Conservation (phyloP, 1,284 basidiomycete genomes). For the Ceraceosorus guamensis region DNA sequence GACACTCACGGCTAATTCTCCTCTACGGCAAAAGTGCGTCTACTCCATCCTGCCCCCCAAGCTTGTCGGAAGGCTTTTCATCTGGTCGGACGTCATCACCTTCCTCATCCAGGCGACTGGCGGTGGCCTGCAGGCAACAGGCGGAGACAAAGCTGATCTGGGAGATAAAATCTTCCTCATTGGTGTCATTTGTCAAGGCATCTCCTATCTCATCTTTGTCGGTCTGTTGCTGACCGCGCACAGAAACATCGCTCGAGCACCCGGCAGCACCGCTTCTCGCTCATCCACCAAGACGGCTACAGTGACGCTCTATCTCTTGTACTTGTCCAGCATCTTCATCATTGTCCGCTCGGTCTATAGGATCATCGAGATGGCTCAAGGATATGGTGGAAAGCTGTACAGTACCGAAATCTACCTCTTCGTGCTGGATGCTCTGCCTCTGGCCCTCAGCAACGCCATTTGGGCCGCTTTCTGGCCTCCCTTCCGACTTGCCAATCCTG, state of each 20-base stretch:
- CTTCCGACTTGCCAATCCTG: too few species aligned
- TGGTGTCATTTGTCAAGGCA: constrained; percentile 24
- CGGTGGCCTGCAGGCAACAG: constrained; percentile 22
- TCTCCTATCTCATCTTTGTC: constrained; percentile 28
- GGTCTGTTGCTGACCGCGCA: constrained; percentile 11
- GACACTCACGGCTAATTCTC: not conserved
- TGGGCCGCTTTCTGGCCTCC: constrained; percentile 31
- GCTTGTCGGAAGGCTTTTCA: constrained; percentile 23
- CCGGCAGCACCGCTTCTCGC: too few species aligned
- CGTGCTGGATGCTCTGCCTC: constrained; percentile 23
- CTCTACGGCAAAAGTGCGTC: not conserved
- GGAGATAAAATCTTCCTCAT: constrained; percentile 27
- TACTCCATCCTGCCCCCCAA: constrained; percentile 14
- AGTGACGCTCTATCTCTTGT: too few species aligned
- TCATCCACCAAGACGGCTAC: too few species aligned
- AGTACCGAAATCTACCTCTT: constrained; percentile 27
- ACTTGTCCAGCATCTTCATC: constrained; percentile 15
- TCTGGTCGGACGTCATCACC: constrained; percentile 29
- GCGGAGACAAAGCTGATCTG: constrained; percentile 3
- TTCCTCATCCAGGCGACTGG: constrained; percentile 17
- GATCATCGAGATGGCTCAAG: constrained; percentile 28
- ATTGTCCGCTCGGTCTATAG: constrained; percentile 26
- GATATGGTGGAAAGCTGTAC: constrained; percentile 23
- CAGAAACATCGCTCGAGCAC: too few species aligned
- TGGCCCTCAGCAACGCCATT: constrained; percentile 21